Evolutionary conservation across 1,284 basidiomycete species (phyloP), one percentile per base, ranked within the genome.

Genomic region (Chalciporus sp.): DNA sequence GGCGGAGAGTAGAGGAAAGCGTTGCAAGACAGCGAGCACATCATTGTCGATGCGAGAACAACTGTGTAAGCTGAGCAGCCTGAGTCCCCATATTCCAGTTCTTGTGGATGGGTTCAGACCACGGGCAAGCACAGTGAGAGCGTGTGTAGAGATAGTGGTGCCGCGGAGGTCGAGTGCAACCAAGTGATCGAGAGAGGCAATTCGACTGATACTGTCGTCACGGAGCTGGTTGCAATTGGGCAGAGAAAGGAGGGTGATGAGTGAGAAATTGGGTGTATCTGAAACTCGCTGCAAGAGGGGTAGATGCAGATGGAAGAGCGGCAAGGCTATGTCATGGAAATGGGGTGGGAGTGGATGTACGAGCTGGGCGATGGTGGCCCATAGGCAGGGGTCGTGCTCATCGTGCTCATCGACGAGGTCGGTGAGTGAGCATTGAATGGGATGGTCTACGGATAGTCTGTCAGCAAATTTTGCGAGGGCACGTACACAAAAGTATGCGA

Each of bases 241-340:
- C 6, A 90, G 71, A 45, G 85, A 75, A 16, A 90, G 66, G 16
- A 88, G 63, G 4, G 87, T 86, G 51, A 90, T 56, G 19, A 90
- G 74, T 2, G 85, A 74, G 64, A 88, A 89, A 17, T 78, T 61
- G 1, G 74, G 62, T 0, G 83, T 81, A 40, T 74, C 71, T 5
- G 78, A 78, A 37, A 89, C 80, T 16, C 61, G 63, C 58, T 89
- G 85, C 10, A 90, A 76, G 12, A 83, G 68, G 1, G 79, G 79
- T 1, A 88, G 66, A 58, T 82, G 73, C 7, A 62, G 60, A 60
- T 88, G 81, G 2, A 75, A 72, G 9, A 89, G 76, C 1, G 83
- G 75, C 14, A 86, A 64, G 14, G 66, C 63, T 64, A 79, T 80
- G 3, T 70, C 63, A 10, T 66, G 68, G 43, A 86, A 74, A 6